Percentiles rank a stretch among this genome's conserved stretches.
phyloP scores from a whole-genome alignment of 331 rosid species.

The Dryas integrifolia region DNA sequence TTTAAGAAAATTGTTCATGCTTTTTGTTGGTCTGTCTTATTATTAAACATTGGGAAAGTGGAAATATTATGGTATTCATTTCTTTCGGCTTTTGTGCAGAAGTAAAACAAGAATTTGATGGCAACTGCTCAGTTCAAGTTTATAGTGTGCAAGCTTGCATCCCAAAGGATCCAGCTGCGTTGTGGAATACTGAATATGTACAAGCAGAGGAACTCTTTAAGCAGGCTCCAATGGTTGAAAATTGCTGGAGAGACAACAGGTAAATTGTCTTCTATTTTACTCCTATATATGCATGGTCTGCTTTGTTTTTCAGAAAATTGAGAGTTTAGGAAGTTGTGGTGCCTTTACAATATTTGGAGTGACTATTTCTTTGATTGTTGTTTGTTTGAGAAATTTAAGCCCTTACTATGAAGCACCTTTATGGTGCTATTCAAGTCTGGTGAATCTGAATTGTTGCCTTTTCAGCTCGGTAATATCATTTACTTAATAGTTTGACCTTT shows the following conservation, averaged over 20 bases:
- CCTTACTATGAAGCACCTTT: not conserved
- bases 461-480: not conserved
- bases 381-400: not conserved
- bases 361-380: not conserved
- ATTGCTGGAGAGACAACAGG: conserved; percentile 97
- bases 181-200: conserved; percentile 88
- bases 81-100: conserved; percentile 54
- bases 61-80: conserved; percentile 17
- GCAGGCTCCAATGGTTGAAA: conserved; percentile 64
- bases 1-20: not conserved
- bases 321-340: not conserved
- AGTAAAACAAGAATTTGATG: conserved; percentile 76
- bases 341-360: not conserved
- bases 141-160: conserved; percentile 89
- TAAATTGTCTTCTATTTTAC: not conserved
- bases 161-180: conserved; percentile 89
- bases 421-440: not conserved
- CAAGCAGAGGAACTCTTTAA: conserved; percentile 91
- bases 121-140: conserved; percentile 77
- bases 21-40: not conserved
- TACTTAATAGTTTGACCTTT: not conserved
- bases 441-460: not conserved
- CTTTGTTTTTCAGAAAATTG: not conserved
- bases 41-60: conserved; percentile 18
- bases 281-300: not conserved